A percentile compares a stretch with the other conserved stretches of the same genome.
phyloP scores from a whole-genome alignment of 1,139 yeast genomes.

The Arxiozyma heterogenica region DNA sequence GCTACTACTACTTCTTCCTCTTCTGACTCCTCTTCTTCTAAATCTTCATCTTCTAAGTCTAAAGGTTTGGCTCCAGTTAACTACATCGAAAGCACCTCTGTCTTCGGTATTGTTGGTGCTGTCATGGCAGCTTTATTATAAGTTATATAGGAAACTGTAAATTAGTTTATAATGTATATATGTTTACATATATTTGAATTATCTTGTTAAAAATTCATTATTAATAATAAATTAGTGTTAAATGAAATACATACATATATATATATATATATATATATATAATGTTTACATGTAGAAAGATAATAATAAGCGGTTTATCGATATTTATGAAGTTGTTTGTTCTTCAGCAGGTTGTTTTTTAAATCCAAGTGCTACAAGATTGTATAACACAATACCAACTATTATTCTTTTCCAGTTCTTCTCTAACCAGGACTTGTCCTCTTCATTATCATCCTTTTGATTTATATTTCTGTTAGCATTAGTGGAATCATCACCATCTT shows the following conservation, averaged over 20 bases:
- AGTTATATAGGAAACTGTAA: slow-evolving; percentile 12
- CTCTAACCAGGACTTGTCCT: slow-evolving; percentile 18
- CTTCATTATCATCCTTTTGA: slow-evolving; percentile 11
- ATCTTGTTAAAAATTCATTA: not conserved
- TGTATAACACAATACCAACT: slow-evolving; percentile 23
- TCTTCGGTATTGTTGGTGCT: slow-evolving; percentile 55
- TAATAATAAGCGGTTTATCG: not conserved
- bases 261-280: not conserved
- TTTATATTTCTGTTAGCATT: slow-evolving; percentile 5
- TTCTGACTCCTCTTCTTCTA: slow-evolving; percentile 24
- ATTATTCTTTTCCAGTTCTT: slow-evolving; percentile 27
- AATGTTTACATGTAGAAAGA: not conserved
- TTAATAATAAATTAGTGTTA: not conserved
- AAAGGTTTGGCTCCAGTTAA: slow-evolving; percentile 31
- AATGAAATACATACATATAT: not conserved
- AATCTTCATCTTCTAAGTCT: slow-evolving; percentile 27
- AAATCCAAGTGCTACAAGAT: slow-evolving; percentile 6
- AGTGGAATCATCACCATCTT: slow-evolving; percentile 11
- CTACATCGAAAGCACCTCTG: slow-evolving; percentile 39
- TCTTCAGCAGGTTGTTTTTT: not conserved
- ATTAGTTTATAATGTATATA: not conserved
- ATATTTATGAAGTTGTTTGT: not conserved
- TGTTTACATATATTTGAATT: not conserved
- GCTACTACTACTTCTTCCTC: slow-evolving; percentile 16
- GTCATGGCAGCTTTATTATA: slow-evolving; percentile 57